Evolutionary conservation across 768 basidiomycete genomes (phyloP), one percentile per base, ranked within the genome.

Genomic region (Antrodiella citrinella): DNA sequence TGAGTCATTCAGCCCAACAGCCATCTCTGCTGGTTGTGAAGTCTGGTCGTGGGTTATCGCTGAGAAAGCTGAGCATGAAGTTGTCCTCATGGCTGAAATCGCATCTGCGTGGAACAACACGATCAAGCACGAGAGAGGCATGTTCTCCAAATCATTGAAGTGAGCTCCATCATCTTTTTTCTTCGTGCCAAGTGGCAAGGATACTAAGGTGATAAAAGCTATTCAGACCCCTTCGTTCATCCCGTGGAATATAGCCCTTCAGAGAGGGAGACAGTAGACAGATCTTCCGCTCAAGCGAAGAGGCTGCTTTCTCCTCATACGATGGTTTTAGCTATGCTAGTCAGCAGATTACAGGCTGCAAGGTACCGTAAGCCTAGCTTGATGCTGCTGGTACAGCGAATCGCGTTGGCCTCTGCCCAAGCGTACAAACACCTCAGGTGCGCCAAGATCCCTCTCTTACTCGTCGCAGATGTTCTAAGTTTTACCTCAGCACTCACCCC

Each of bases 11-110:
- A 93, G 88, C 1, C 91, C 93, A 1, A 72, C 88, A 3, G 82
- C 92, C 1, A 80, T 97, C 50, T 77, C 89, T 13, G 80, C 89
- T 1, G 94, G 91, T 0, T 84, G 93, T 40, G 93, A 98, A 61
- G 85, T 86, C 9, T 98, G 96, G 96, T 91, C 87, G 2, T 97
- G 94, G 94, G 76, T 96, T 0, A 86, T 96, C 47, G 81, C 88
- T 12, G 88, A 95, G 62, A 81, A 89, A 51, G 83, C 89, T 0
- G 77, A 78, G 44, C 72, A 86, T 10, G 94, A 97, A 65, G 79
- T 93, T 44, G 80, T 83, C 2, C 66, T 97, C 18, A 86, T 97
- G 75, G 72, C 80, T 3, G 93, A 97, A 59, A 78, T 98, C 45
- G 69, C 90, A 43, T 79, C 88, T 2, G 87, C 88, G 2, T 99